These are phyloP conservation scores for Lactarius hengduanensis DNA, from an alignment of 768 basidiomycete genomes.

Conservation along the genomic window DNA sequence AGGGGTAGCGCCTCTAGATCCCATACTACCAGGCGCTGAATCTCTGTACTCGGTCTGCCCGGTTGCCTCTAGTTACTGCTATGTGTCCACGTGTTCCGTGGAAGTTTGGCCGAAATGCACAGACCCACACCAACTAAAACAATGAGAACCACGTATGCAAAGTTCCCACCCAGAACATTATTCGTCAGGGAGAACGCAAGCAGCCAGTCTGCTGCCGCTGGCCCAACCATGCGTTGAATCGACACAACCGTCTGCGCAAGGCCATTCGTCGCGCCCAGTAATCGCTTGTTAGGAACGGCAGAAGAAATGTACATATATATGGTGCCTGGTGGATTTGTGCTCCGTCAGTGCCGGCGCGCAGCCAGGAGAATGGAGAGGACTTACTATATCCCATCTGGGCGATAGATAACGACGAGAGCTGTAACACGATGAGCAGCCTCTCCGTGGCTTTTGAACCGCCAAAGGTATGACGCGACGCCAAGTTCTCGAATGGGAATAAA, in stretches of 20 bases:
- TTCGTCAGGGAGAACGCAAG: conserved; percentile 57
- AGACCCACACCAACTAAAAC: background rate
- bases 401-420: background rate
- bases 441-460: background rate
- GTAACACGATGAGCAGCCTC: background rate
- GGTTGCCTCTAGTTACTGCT: too few relatives aligned
- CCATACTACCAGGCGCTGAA: too few relatives aligned
- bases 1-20: too few relatives aligned
- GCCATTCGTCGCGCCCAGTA: conserved; percentile 68
- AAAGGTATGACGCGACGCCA: background rate
- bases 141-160: conserved; percentile 2
- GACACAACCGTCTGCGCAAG: conserved; percentile 39
- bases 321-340: conserved; percentile 43
- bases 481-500: conserved; percentile 32
- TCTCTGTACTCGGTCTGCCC: too few relatives aligned
- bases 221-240: conserved; percentile 47
- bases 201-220: conserved; percentile 55
- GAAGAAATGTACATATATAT: conserved; percentile 67
- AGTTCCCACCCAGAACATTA: conserved; percentile 26
- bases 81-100: background rate
- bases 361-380: background rate
- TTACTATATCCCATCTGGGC: background rate
- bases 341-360: background rate
- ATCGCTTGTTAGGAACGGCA: conserved; percentile 59
- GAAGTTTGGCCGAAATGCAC: background rate